Evolutionary conservation across 139 green algal genomes (phyloP), one percentile per base, ranked within the genome.

Genomic region (Chlorella sp.): DNA sequence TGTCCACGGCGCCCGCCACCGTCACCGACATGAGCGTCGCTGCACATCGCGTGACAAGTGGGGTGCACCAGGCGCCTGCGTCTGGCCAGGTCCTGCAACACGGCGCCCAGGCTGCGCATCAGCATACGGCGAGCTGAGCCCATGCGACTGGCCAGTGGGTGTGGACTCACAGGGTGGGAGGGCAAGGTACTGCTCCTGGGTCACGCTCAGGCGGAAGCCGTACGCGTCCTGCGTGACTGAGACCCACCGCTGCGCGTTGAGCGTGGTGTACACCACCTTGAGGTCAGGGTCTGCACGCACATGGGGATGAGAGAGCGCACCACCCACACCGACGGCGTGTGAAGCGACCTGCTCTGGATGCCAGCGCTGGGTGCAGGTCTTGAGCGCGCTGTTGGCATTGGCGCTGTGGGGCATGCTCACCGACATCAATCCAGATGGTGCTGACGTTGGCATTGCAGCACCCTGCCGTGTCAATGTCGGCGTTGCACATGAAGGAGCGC

Each of bases 361-460:
- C n/a, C n/a, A n/a, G n/a, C n/a, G n/a, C n/a, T n/a, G n/a, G n/a
- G n/a, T n/a, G n/a, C n/a, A n/a, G 6, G 20, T 17, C 2, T 27
- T n/a, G 14, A 69, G 63, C 23, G 35, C 2, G 14, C 63, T 22
- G 35, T 35, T 33, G 3, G 42, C 17, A 42, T 30, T 65, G 68
- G 6, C 30, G 27, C n/a, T 29, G 2, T 55, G 33, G 24, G 31
- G 26, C 36, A 29, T 0, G 74, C 75, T 73, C 31, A 81, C 70
- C 76, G 29, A 77, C 76, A 35, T 81, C 76, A 35, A 81, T 62
- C 76, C 76, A 81, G 31, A 81, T 49, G 35, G 66, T 74, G n/a
- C 69, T 55, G 1, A 70, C 70, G 20, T 27, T 71, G 42, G 70
- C 76, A 6, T n/a, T 65, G 76, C 76, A 81, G 76, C 76, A 81